A percentile compares a stretch with the other conserved stretches of the same genome.
Evolutionary conservation across 73 alveolate species (phyloP).

Genomic region (Tetrahymena elliotti): DNA sequence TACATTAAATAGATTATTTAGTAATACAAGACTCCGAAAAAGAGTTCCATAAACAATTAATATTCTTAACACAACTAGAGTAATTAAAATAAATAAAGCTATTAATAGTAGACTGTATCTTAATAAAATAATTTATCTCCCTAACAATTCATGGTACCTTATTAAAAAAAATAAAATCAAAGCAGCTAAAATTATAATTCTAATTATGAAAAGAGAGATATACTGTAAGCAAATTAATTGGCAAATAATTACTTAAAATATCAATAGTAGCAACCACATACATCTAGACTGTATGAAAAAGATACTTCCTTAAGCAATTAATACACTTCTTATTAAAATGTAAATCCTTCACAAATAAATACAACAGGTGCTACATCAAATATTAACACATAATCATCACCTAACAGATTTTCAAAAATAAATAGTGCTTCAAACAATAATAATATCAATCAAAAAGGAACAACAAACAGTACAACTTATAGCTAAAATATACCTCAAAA

Average conservation of each 20-base stretch:
- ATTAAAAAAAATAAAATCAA: not conserved
- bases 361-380: not conserved
- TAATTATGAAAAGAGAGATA: not conserved
- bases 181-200: not conserved
- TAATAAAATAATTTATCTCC: not conserved
- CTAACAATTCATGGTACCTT: not conserved
- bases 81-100: not conserved
- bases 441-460: not conserved
- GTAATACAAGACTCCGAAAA: not conserved
- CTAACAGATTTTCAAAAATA: not conserved
- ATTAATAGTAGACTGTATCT: not conserved
- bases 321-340: not conserved
- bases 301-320: not conserved
- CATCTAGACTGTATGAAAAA: not conserved
- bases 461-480: not conserved
- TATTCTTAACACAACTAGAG: not conserved
- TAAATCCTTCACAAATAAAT: not conserved
- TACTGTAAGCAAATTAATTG: not conserved
- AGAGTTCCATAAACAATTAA: not conserved
- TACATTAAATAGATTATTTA: not conserved
- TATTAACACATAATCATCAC: not conserved
- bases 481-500: not conserved
- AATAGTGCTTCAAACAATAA: too few relatives aligned
- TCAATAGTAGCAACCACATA: not conserved
- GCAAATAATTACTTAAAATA: not conserved